A percentile compares a stretch with the other conserved stretches of the same genome.
Evolutionary conservation across 192 early-diverging fungal genomes (phyloP).

Genomic region (Coemansia brasiliensis): DNA sequence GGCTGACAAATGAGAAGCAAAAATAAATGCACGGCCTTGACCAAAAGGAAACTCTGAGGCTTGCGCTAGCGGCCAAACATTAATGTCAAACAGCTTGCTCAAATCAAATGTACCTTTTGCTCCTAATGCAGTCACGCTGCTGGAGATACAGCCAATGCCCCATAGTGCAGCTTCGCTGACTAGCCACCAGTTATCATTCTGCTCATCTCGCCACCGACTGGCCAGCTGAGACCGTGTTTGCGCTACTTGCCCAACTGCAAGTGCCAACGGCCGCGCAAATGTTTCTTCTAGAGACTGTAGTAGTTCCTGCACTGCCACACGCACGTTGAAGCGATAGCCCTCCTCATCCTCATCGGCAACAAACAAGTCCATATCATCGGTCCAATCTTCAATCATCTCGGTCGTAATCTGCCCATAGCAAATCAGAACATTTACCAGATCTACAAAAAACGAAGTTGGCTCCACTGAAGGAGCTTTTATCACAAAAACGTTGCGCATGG

Average conservation of each 20-base stretch:
- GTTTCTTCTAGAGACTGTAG: conserved; percentile 57
- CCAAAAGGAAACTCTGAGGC: conserved; percentile 71
- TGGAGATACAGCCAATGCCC: conserved; percentile 67
- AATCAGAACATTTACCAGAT: conserved; percentile 62
- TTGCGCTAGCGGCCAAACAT: conserved; percentile 66
- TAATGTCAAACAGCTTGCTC: conserved; percentile 74
- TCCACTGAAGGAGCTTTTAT: not conserved
- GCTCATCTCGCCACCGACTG: conserved; percentile 50
- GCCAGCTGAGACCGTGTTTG: conserved; percentile 57
- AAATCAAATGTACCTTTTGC: conserved; percentile 63
- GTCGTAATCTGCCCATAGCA: conserved; percentile 81
- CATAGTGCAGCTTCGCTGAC: conserved; percentile 81
- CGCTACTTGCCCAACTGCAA: conserved; percentile 58
- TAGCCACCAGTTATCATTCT: conserved; percentile 77
- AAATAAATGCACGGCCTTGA: conserved; percentile 88
- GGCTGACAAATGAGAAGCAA: conserved; percentile 77
- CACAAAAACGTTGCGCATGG: conserved; percentile 43
- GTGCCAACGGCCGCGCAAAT: conserved; percentile 56
- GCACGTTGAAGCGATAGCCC: conserved; percentile 80
- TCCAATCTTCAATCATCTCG: conserved; percentile 79
- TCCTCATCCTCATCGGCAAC: conserved; percentile 92
- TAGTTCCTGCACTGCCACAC: conserved; percentile 79
- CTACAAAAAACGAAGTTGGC: conserved; percentile 55
- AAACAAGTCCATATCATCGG: conserved; percentile 80
- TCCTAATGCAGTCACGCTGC: conserved; percentile 57